Percentiles rank a stretch among this genome's conserved stretches.
Evolutionary conservation across 2,329 filamentous ascomycete species (phyloP).

Genomic region (Cercospora beticola): DNA sequence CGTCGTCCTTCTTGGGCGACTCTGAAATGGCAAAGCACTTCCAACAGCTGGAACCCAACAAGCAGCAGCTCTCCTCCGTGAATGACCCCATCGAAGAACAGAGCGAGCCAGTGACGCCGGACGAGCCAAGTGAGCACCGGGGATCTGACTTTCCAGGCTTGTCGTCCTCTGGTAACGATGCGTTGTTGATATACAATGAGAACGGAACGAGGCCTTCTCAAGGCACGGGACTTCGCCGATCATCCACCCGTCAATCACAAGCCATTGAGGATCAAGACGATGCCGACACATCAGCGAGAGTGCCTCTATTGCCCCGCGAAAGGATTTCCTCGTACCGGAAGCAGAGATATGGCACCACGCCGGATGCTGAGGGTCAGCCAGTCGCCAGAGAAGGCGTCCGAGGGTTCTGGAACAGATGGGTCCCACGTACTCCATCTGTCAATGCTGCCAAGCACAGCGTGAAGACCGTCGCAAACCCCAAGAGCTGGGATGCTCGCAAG

Average conservation of each 20-base stretch:
- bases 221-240: not conserved
- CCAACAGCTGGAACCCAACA: constrained; percentile 24
- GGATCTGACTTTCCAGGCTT: constrained; percentile 7
- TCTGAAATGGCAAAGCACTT: constrained; percentile 33
- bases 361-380: constrained; percentile 31
- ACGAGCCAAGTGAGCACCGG: constrained; percentile 14
- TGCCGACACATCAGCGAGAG: constrained; percentile 27
- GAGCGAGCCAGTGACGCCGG: constrained; percentile 37
- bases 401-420: constrained; percentile 34
- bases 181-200: constrained; percentile 20
- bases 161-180: constrained; percentile 11
- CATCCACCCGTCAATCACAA: constrained; percentile 27
- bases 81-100: constrained; percentile 37
- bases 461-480: constrained; percentile 56
- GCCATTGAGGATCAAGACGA: constrained; percentile 31
- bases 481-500: constrained; percentile 67
- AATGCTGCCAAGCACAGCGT: constrained; percentile 26
- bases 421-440: constrained; percentile 34
- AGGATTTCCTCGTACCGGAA: constrained; percentile 29
- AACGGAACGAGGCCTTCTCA: constrained; percentile 2
- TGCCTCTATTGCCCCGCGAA: constrained; percentile 40
- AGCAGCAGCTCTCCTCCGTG: not conserved
- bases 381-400: not conserved
- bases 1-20: constrained; percentile 40
- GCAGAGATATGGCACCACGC: constrained; percentile 25